Conservation (phyloP, 2,329 filamentous ascomycete species). For the Fusarium sarcochroum region DNA sequence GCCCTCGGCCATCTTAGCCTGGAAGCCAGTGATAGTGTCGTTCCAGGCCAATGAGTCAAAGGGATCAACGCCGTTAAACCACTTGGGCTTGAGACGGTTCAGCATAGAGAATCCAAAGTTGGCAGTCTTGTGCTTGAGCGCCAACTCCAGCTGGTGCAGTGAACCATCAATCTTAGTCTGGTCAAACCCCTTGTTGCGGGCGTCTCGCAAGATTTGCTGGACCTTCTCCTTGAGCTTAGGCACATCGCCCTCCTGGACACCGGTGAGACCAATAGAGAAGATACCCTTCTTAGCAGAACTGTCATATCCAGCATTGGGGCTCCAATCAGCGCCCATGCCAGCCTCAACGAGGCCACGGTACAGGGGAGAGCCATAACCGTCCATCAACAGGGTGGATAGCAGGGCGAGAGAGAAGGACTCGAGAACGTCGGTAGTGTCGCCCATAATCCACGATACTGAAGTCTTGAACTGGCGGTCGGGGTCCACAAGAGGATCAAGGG, state of each 20-base stretch:
- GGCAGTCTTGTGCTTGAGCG: constrained; percentile 95
- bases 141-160: constrained; percentile 93
- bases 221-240: constrained; percentile 82
- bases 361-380: constrained; percentile 94
- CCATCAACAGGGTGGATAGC: constrained; percentile 86
- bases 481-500: constrained; percentile 88
- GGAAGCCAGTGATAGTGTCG: constrained; percentile 86
- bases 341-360: constrained; percentile 91
- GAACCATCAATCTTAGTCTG: constrained; percentile 92
- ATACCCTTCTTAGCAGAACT: constrained; percentile 81
- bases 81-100: constrained; percentile 88
- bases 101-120: constrained; percentile 94
- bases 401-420: constrained; percentile 91
- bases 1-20: constrained; percentile 79
- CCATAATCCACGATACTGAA: constrained; percentile 92
- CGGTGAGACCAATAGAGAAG: constrained; percentile 91
- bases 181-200: constrained; percentile 84
- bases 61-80: constrained; percentile 96
- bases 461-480: constrained; percentile 93
- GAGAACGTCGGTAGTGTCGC: constrained; percentile 83
- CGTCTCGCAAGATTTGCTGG: constrained; percentile 78
- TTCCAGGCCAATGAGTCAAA: constrained; percentile 95
- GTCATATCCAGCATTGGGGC: constrained; percentile 94
- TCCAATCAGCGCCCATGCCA: constrained; percentile 92
- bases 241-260: constrained; percentile 86